Conservation (phyloP, 2,329 filamentous ascomycete species). For the Fusarium sp. region DNA sequence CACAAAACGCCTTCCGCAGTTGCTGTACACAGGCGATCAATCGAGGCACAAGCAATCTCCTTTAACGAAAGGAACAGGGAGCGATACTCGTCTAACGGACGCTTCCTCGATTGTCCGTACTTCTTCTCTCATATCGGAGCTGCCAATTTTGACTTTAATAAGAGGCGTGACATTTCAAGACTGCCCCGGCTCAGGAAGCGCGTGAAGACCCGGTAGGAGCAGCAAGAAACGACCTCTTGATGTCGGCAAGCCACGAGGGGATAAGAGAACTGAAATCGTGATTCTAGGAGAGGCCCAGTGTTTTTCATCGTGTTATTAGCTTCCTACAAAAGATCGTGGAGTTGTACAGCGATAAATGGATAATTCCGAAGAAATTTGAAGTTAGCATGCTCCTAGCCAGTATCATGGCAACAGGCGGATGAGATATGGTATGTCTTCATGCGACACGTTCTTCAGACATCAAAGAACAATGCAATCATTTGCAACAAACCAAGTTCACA, state of each 20-base stretch:
- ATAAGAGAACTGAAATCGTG: rapidly evolving
- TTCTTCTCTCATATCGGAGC: rapidly evolving
- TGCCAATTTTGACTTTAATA: neutral
- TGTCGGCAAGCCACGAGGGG: neutral
- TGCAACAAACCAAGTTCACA: too few species aligned
- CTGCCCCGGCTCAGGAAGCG: neutral
- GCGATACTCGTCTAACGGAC: neutral
- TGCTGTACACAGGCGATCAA: neutral
- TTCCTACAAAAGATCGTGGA: neutral
- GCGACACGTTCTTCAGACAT: neutral
- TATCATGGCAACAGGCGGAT: rapidly evolving
- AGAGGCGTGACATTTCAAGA: neutral
- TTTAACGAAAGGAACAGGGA: neutral
- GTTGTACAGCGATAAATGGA: neutral
- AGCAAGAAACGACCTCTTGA: neutral
- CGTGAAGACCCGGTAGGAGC: neutral
- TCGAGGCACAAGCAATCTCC: neutral
- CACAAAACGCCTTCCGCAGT: neutral
- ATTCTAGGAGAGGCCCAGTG: neutral
- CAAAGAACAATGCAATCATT: neutral
- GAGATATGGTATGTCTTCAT: neutral
- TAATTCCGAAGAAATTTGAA: neutral
- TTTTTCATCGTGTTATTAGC: neutral
- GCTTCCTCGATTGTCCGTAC: neutral
- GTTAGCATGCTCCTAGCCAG: neutral